These are phyloP conservation scores for Colletotrichum costaricense DNA, from an alignment of 2,329 filamentous ascomycete genomes.

Conservation along the genomic window DNA sequence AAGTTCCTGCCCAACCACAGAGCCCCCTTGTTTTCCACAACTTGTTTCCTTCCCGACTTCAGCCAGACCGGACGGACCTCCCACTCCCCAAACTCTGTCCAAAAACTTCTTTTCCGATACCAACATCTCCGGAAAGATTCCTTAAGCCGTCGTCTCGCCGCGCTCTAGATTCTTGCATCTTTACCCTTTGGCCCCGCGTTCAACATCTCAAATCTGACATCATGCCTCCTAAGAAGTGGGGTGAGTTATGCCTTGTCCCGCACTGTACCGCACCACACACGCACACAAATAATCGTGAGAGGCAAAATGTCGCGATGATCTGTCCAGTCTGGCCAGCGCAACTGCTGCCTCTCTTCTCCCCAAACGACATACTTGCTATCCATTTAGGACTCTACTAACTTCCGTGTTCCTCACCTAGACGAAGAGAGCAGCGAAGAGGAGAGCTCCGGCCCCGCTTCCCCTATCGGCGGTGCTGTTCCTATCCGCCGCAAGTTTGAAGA, in stretches of 20 bases:
- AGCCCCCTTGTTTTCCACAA: constrained; percentile 29
- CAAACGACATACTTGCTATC: not conserved
- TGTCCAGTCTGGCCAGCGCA: not conserved
- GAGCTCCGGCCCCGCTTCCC: constrained; percentile 49
- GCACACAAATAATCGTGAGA: constrained; percentile 28
- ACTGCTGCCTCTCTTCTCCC: not conserved
- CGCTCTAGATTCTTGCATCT: not conserved
- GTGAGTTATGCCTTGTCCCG: constrained; percentile 46
- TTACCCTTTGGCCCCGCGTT: constrained; percentile 4
- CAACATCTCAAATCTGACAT: constrained; percentile 42
- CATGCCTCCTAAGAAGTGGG: constrained; percentile 58
- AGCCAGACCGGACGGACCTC: not conserved
- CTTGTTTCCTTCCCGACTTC: constrained; percentile 24
- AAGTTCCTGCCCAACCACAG: constrained; percentile 31
- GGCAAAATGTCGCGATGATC: constrained; percentile 34
- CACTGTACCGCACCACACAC: constrained; percentile 34
- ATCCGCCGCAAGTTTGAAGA: constrained; percentile 81
- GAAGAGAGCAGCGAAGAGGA: constrained; percentile 53
- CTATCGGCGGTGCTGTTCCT: constrained; percentile 43
- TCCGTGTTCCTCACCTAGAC: constrained; percentile 42
- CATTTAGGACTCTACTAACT: not conserved
- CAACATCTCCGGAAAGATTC: not conserved
- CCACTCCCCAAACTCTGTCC: not conserved
- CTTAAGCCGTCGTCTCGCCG: not conserved
- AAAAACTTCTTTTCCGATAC: not conserved